Percentiles rank a stretch among this genome's conserved stretches.
Evolutionary conservation across 2,329 filamentous ascomycete species (phyloP).

Genomic region (Trichoderma endophyticum): DNA sequence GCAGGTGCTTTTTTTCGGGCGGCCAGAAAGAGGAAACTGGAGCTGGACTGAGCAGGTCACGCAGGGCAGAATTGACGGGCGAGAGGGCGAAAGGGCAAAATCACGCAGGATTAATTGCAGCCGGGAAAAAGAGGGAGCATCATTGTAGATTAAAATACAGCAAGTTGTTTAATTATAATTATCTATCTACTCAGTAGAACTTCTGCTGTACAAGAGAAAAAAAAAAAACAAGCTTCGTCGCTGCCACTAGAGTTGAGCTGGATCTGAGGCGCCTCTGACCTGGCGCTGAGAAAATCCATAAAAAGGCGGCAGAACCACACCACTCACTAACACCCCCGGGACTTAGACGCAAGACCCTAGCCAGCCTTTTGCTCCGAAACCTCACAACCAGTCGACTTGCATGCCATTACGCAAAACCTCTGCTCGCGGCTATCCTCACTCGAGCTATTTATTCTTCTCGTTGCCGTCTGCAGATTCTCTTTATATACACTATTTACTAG

Average conservation of each 20-base stretch:
- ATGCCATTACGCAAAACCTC: not conserved
- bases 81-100: not conserved
- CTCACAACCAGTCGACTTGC: not conserved
- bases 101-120: not conserved
- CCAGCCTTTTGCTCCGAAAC: slow-evolving; percentile 16
- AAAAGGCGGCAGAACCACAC: slow-evolving; percentile 17
- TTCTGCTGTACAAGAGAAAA: not conserved
- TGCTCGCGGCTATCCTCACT: not conserved
- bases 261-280: not conserved
- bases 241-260: not conserved
- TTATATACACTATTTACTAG: not conserved
- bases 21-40: not conserved
- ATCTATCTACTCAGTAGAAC: not conserved
- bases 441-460: not conserved
- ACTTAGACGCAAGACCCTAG: slow-evolving; percentile 15
- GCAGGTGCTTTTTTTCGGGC: not conserved
- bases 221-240: not conserved
- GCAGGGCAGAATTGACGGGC: not conserved
- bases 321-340: slow-evolving; percentile 9
- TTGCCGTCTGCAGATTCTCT: not conserved
- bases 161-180: not conserved
- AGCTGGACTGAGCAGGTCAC: not conserved
- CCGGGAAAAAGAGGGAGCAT: not conserved
- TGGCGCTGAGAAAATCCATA: not conserved
- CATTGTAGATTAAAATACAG: too few relatives aligned